Evolutionary conservation across 805 yeast genomes (phyloP), one percentile per base, ranked within the genome.

Genomic region (Wickerhamiella spandovensis): DNA sequence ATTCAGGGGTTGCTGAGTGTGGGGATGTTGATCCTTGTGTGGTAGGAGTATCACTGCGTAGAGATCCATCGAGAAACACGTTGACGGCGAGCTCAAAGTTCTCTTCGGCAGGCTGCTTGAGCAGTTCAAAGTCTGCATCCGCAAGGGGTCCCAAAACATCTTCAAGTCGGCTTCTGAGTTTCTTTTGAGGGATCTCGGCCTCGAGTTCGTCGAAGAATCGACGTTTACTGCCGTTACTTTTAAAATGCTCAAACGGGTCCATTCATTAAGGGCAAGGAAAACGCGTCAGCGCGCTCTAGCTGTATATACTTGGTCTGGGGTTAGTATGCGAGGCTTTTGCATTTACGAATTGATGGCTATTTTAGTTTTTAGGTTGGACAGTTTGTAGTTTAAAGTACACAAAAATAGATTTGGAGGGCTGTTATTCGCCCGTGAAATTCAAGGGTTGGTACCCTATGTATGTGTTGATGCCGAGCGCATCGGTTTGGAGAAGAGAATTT

Each of bases 71-170:
- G 23, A 64, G 51, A 47, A 48, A 64, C 37, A 52, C 47, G 35
- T 60, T 58, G 1, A 65, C 58, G 13, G 69, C 67, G 10, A 30
- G 24, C 32, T 60, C 58, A 30, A 65, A 54, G 42, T 61, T 51
- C 5, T 51, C 54, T 9, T 51, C 48, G 2, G 67, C 61, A 15
- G 45, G 38, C 5, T 54, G 53, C 35, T 45, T 24, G 30, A 64
- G 51, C 28, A 25, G 12, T 18, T 47, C 56, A 37, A 60, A 50
- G 45, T 46, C 47, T 4, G 48, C 44, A 21, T 51, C 56, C 18
- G 45, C 43, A 12, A 61, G 24, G 0, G 54, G 55, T 2, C 68
- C 68, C 17, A 64, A 48, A 3, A 64, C 54, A 5, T 59, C 59
- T 48, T 58, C 63, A 1, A 64, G 52, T 37, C 53, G 53, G 1